phyloP scores from a whole-genome alignment of 352 stramenopile species.

The Phytophthora vignae region DNA sequence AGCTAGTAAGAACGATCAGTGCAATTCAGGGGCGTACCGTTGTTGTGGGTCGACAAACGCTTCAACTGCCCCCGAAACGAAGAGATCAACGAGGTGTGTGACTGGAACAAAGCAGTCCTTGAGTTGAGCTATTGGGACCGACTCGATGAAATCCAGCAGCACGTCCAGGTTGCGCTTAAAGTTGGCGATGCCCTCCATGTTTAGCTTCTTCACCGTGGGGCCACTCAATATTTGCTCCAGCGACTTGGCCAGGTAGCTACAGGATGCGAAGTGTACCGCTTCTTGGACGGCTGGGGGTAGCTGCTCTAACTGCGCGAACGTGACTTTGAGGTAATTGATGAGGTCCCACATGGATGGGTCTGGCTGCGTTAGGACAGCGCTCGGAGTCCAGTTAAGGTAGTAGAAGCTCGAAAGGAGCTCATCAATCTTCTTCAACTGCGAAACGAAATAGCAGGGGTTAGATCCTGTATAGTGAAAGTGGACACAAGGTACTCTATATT shows the following conservation, averaged over 20 bases:
- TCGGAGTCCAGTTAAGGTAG: conserved; percentile 80
- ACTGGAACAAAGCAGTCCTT: conserved; percentile 74
- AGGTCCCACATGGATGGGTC: conserved; percentile 86
- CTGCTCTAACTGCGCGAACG: conserved; percentile 68
- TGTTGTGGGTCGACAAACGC: conserved; percentile 72
- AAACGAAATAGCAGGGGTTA: background rate
- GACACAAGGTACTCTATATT: background rate
- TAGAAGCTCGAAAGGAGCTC: conserved; percentile 80
- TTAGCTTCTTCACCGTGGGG: conserved; percentile 70
- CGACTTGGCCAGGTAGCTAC: conserved; percentile 80
- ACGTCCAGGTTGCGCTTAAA: conserved; percentile 85
- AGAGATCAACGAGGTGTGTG: conserved; percentile 70
- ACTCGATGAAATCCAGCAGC: conserved; percentile 69
- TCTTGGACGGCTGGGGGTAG: conserved; percentile 68
- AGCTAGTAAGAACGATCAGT: too few species aligned
- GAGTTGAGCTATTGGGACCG: conserved; percentile 65
- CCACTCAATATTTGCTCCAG: conserved; percentile 77
- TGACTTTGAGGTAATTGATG: conserved; percentile 88
- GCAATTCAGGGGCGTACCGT: conserved; percentile 38
- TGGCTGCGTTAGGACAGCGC: conserved; percentile 61
- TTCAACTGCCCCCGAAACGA: conserved; percentile 67
- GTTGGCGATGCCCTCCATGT: conserved; percentile 72
- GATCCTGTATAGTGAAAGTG: background rate
- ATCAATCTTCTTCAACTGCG: conserved; percentile 85
- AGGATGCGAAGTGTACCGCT: conserved; percentile 80